Base-by-base conservation (phyloP, 2,329 filamentous ascomycete species). In the Beauveria sp. region DNA sequence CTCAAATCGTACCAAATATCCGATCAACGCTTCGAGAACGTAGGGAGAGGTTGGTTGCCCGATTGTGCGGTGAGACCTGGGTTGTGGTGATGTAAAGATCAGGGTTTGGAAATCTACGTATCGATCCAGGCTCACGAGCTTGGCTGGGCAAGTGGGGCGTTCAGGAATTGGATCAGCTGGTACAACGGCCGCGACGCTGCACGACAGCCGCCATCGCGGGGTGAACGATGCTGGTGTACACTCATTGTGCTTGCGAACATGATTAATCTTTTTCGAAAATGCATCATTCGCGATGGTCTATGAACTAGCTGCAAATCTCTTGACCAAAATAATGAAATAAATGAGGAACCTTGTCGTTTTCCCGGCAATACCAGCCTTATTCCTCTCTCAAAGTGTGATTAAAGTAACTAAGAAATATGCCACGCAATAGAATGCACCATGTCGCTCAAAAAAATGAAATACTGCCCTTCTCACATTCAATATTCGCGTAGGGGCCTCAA, bases 11-110 rank as follows among this genome's bases (percentile, higher is more conserved):
- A 37, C 2, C 20, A 22, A 12, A 3, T 0, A 3, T 37, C 12
- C 34, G 14, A 37, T 37, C 34, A 14, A 10, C 34, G 34, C 34
- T 14, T 37, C 9, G 34, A 37, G 30, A 37, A 28, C 18, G 10
- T 2, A 12, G 20, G 7, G 54, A 47, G 8, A 5, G 34, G 34
- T 37, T 37, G 34, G n/a, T 24, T 28, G 37, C 3, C 52, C 22
- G 40, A 34, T 55, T n/a, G 53, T 44, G 53, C 53, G 53, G 40
- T 55, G 53, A 55, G 53, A n/a, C 18, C 43, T 26, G n/a, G 40
- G 41, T 9, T 41, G 24, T 8, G 53, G 18, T 46, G 53, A 46
- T 55, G 53, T 34, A 34, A 16, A 34, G 26, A 22, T 9, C 20
- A 46, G 41, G 40, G 24, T 30, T 28, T 20, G 52, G 16, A 30